Base-by-base conservation (phyloP, 306 rosid genomes). In the Gynostemma pentaphyllum region DNA sequence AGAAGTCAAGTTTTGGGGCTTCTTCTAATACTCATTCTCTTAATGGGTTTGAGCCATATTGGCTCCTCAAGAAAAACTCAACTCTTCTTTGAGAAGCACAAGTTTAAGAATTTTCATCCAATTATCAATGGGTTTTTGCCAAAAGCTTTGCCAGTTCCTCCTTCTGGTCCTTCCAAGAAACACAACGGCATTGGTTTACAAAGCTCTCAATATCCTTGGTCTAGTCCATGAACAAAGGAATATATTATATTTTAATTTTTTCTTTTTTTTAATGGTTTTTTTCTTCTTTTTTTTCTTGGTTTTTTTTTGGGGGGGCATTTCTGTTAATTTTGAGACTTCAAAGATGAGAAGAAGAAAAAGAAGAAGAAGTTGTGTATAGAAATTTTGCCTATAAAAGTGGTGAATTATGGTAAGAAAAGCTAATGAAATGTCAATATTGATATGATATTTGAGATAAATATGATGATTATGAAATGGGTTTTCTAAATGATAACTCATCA, bases 81-180 rank as follows among this genome's bases (percentile, higher is more conserved):
- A 10, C 49, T 52, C 37, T 52, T 52, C 60, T 27, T 23, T 5
- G 36, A 51, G 29, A 44, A 80, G 75, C 78, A 74, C 5, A 81
- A 62, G 66, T 41, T 87, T 46, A 57, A 72, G 48, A 74, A 15
- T 62, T 68, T 50, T 24, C 56, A 60, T 53, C 62, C 8, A 19
- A 74, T 52, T 26, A 68, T 88, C 78, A 60, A 49, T 40, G 88
- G 83, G 6, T 91, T 64, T 66, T 57, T 82, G 62, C 98, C 96
- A 2, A 91, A 82, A 70, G 92, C 78, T 18, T 49, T 41, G 46
- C 84, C 87, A 34, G 66, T 79, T 60, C 89, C 96, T 48, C 85
- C 92, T 51, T 91, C 98, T n/a, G 95, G 85, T 2, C 98, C 98
- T 67, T 91, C 98, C 10, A 85, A 70, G 72, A 32, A 79, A 74